phyloP scores from a whole-genome alignment of 164 flowering plant genomes.

The Amborella trichopoda region DNA sequence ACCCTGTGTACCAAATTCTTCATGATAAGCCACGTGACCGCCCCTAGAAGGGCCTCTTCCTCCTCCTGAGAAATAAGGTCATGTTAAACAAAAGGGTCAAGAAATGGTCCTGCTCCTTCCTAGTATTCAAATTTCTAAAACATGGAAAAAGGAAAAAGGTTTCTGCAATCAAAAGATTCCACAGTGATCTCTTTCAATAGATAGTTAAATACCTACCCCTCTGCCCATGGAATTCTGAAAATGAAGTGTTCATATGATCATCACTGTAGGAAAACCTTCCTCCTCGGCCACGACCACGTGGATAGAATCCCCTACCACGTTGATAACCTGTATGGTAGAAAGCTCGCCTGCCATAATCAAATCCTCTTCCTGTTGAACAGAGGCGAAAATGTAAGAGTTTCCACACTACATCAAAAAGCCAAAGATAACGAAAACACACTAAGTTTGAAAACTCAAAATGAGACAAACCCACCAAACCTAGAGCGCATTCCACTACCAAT shows the following conservation, averaged over 20 bases:
- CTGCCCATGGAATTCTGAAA: not conserved
- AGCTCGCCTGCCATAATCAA: constrained; percentile 30
- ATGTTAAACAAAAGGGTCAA: not conserved
- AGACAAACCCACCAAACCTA: constrained; percentile 25
- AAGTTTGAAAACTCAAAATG: not conserved
- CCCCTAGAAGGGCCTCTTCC: constrained; percentile 36
- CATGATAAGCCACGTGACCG: constrained; percentile 13
- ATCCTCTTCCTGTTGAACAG: constrained; percentile 33
- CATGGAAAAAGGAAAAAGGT: not conserved
- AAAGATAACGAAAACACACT: not conserved
- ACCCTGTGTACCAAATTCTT: constrained; percentile 9
- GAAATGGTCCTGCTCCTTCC: too few species aligned
- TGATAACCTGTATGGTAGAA: constrained; percentile 21
- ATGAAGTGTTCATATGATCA: constrained; percentile 5
- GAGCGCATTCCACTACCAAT: constrained; percentile 30
- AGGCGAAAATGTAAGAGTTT: too few species aligned
- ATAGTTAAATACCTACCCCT: not conserved
- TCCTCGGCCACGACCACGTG: constrained; percentile 31
- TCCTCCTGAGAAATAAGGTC: constrained; percentile 23
- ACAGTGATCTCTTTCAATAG: not conserved
- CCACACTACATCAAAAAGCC: not conserved
- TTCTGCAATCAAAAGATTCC: not conserved
- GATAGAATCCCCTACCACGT: constrained; percentile 31
- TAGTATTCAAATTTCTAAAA: too few species aligned
- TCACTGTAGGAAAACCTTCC: constrained; percentile 29